A percentile compares a stretch with the other conserved stretches of the same genome.
These are phyloP conservation scores for Artemisia argyi DNA, from an alignment of 129 eudicot species.

Conservation along the genomic window DNA sequence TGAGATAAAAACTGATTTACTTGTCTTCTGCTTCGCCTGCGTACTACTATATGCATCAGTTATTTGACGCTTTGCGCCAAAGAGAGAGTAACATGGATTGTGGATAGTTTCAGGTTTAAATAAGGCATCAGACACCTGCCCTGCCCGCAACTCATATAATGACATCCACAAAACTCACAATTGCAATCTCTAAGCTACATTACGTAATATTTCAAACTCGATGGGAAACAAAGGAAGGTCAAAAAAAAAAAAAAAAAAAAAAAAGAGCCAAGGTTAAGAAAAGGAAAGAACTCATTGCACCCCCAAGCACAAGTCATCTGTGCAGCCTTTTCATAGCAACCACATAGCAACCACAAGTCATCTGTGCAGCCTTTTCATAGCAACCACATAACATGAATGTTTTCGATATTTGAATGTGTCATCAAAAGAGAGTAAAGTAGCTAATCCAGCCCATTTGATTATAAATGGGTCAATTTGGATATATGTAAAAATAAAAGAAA, in stretches of 20 bases:
- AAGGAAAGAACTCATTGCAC: background rate
- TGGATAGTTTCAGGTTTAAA: background rate
- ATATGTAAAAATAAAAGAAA: background rate
- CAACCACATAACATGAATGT: slow-evolving; percentile 13
- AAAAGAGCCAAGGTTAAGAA: background rate
- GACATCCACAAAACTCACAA: background rate
- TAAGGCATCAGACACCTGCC: background rate
- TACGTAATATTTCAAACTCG: slow-evolving; percentile 9
- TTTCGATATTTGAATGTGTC: background rate
- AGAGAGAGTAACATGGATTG: background rate
- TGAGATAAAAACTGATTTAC: too few relatives aligned
- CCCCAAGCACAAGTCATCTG: too few relatives aligned
- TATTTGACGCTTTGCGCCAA: background rate
- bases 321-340: slow-evolving; percentile 26
- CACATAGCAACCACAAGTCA: background rate
- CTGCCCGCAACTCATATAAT: background rate
- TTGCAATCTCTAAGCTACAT: background rate
- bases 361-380: slow-evolving; percentile 23
- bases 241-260: background rate
- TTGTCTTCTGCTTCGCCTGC: too few relatives aligned
- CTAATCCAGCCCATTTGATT: background rate
- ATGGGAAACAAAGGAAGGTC: background rate
- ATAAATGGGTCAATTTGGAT: background rate
- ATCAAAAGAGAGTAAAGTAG: background rate
- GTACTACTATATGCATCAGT: background rate